phyloP scores from a whole-genome alignment of 2,329 filamentous ascomycete species.

The Colletotrichum australisinense region DNA sequence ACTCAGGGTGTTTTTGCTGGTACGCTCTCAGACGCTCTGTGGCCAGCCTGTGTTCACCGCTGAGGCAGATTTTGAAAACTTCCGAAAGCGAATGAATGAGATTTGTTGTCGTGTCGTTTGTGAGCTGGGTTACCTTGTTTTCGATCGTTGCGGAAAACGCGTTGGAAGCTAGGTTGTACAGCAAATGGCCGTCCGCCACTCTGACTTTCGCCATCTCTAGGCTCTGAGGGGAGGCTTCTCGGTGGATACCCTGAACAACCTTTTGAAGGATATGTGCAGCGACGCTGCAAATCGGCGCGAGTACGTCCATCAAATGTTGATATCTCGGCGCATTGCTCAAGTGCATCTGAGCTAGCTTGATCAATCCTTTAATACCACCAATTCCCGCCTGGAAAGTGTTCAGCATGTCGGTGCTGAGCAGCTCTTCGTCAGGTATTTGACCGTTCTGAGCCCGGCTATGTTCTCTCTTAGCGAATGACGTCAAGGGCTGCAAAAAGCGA shows the following conservation, averaged over 20 bases:
- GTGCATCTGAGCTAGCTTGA: slow-evolving; percentile 54
- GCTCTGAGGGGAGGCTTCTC: slow-evolving; percentile 4
- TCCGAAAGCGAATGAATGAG: slow-evolving; percentile 55
- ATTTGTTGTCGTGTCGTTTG: slow-evolving; percentile 53
- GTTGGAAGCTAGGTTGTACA: slow-evolving; percentile 56
- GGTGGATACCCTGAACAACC: slow-evolving; percentile 39
- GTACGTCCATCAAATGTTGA: slow-evolving; percentile 59
- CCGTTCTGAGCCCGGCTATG: slow-evolving; percentile 36
- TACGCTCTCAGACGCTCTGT: slow-evolving; percentile 46
- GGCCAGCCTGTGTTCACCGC: slow-evolving; percentile 50
- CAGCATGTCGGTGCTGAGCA: slow-evolving; percentile 50
- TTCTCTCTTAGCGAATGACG: slow-evolving; percentile 40
- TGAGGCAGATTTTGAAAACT: slow-evolving; percentile 56
- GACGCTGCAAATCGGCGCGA: slow-evolving; percentile 52
- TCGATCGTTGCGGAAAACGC: slow-evolving; percentile 62
- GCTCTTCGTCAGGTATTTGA: slow-evolving; percentile 41
- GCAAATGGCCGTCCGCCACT: slow-evolving; percentile 53
- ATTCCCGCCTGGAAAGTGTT: slow-evolving; percentile 53
- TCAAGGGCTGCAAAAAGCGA: slow-evolving; percentile 59
- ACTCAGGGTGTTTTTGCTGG: slow-evolving; percentile 47
- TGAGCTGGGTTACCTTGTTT: slow-evolving; percentile 65
- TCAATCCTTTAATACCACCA: slow-evolving; percentile 56
- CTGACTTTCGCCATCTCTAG: slow-evolving; percentile 45
- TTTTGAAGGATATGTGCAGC: slow-evolving; percentile 47
- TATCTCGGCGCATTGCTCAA: slow-evolving; percentile 53